phyloP scores from a whole-genome alignment of 2,329 filamentous ascomycete species.

The Alternaria sp. region DNA sequence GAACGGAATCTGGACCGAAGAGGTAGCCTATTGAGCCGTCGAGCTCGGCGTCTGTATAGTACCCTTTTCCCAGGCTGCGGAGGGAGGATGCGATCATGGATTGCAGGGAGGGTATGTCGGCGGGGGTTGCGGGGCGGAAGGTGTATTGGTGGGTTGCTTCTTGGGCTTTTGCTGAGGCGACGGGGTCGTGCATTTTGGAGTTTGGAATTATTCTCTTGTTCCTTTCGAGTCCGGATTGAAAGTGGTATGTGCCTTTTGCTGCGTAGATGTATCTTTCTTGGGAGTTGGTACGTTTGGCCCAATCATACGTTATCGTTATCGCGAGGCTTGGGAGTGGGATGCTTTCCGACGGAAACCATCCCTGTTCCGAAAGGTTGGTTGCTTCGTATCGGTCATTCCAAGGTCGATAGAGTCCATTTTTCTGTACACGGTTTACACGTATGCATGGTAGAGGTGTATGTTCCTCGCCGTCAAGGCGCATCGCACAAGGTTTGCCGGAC shows the following conservation, averaged over 20 bases:
- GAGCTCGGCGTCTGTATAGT: constrained; percentile 43
- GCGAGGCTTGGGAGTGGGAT: neutral
- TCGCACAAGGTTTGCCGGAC: neutral
- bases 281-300: neutral
- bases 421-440: neutral
- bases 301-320: neutral
- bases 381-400: neutral
- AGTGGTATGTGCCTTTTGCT: neutral
- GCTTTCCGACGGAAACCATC: constrained; percentile 6
- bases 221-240: too few species aligned
- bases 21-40: constrained; percentile 47
- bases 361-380: neutral
- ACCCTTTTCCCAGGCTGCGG: constrained; percentile 31
- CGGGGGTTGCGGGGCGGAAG: constrained; percentile 36
- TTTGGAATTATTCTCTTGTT: too few species aligned
- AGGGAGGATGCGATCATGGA: constrained; percentile 39
- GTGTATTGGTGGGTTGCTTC: constrained; percentile 41
- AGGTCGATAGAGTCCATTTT: neutral
- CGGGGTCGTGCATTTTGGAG: constrained; percentile 28
- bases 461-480: neutral
- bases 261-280: neutral
- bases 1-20: constrained; percentile 45
- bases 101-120: constrained; percentile 41
- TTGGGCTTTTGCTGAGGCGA: constrained; percentile 40
- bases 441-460: neutral